Conservation (phyloP, 2,329 filamentous ascomycete genomes). For the Ceratocystis variospora region DNA sequence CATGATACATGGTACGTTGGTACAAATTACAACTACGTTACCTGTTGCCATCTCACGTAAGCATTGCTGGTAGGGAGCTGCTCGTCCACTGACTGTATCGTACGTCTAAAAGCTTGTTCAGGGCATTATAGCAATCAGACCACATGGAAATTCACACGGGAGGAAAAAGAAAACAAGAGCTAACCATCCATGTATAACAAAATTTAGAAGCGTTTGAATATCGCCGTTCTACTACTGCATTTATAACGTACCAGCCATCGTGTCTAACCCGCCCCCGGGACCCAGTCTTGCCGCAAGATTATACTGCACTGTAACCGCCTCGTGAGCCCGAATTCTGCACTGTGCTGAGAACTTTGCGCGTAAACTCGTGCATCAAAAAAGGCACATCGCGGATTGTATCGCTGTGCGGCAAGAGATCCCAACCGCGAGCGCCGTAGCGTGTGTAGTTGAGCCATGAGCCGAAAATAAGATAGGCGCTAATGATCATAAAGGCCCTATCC, state of each 20-base stretch:
- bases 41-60: neutral
- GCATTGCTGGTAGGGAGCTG: neutral
- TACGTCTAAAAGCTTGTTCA: no score
- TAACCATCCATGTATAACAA: neutral
- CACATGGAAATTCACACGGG: neutral
- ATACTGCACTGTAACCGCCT: conserved; percentile 91
- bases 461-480: conserved; percentile 87
- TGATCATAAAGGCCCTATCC: conserved; percentile 66
- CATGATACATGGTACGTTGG: neutral
- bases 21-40: neutral
- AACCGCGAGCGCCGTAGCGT: conserved; percentile 84
- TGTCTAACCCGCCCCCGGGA: neutral
- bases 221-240: neutral
- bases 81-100: neutral
- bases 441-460: conserved; percentile 99
- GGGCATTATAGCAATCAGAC: neutral
- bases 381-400: conserved; percentile 86
- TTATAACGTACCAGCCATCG: neutral
- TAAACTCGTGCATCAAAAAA: conserved; percentile 83
- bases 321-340: conserved; percentile 71
- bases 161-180: neutral
- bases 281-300: conserved; percentile 22
- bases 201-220: neutral
- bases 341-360: conserved; percentile 63
- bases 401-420: conserved; percentile 85